These are phyloP conservation scores for Aspergillus ibericus DNA, from an alignment of 2,329 filamentous ascomycete genomes.

Conservation along the genomic window DNA sequence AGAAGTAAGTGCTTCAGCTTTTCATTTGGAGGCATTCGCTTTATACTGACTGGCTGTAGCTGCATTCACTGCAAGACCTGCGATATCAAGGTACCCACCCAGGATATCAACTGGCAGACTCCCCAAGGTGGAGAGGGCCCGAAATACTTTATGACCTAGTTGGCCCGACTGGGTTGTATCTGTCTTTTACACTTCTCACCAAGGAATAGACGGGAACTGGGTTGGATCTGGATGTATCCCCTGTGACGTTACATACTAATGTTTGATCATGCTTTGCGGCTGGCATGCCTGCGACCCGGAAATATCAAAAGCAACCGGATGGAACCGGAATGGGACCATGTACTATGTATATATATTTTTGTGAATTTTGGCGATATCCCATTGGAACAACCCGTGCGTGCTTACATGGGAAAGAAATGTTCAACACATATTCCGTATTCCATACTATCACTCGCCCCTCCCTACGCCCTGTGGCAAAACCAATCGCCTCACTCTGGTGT, in stretches of 20 bases:
- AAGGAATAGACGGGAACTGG: background rate
- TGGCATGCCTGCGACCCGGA: background rate
- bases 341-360: background rate
- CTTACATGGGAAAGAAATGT: too few relatives aligned
- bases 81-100: slow-evolving; percentile 94
- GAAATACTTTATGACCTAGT: slow-evolving; percentile 62
- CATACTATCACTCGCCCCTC: too few relatives aligned
- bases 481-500: too few relatives aligned
- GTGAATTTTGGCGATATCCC: too few relatives aligned
- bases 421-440: too few relatives aligned
- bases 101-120: slow-evolving; percentile 97
- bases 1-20: slow-evolving; percentile 71
- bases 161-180: background rate
- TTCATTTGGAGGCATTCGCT: background rate
- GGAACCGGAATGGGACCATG: background rate
- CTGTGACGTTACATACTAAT: slow-evolving; percentile 5
- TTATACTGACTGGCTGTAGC: slow-evolving; percentile 50
- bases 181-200: background rate
- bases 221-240: background rate
- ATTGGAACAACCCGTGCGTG: too few relatives aligned
- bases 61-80: slow-evolving; percentile 99
- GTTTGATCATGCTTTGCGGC: background rate
- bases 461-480: too few relatives aligned
- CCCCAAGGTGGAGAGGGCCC: slow-evolving; percentile 84
- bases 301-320: background rate